A percentile compares a stretch with the other conserved stretches of the same genome.
Conservation (phyloP, 805 yeast genomes). For the Zygosaccharomyces bisporus region DNA sequence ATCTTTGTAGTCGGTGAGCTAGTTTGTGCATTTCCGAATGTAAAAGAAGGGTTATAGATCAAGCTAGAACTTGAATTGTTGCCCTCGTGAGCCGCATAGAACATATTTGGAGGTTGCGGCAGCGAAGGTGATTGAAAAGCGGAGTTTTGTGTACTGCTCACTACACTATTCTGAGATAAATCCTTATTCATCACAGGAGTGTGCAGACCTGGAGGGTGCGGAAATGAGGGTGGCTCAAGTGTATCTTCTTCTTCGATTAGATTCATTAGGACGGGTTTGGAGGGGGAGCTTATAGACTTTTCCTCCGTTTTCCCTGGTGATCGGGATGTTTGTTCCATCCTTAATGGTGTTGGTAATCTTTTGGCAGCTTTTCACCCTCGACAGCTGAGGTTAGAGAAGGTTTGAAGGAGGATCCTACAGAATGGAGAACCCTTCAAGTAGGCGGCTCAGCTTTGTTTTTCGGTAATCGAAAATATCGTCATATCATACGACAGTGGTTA, state of each 20-base stretch:
- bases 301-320: neutral
- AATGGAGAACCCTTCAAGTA: conserved; percentile 1
- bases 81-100: conserved; percentile 30
- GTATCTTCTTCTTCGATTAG: conserved; percentile 29
- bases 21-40: conserved; percentile 28
- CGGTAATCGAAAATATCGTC: neutral
- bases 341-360: neutral
- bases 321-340: neutral
- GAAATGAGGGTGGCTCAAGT: neutral
- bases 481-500: neutral
- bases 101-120: conserved; percentile 18
- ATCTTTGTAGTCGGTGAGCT: neutral
- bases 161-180: neutral
- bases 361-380: neutral
- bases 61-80: conserved; percentile 36
- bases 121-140: conserved; percentile 22
- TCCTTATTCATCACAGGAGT: conserved; percentile 13
- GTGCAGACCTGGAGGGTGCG: conserved; percentile 18
- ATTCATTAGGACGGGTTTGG: conserved; percentile 27
- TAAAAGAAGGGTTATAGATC: conserved; percentile 31
- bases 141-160: conserved; percentile 4
- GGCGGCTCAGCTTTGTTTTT: conserved; percentile 2
- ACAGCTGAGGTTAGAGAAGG: neutral
- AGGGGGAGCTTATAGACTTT: neutral
- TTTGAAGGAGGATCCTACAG: neutral